Evolutionary conservation across 768 basidiomycete species (phyloP).

Genomic region (Tylopilus rubrobrunneus): DNA sequence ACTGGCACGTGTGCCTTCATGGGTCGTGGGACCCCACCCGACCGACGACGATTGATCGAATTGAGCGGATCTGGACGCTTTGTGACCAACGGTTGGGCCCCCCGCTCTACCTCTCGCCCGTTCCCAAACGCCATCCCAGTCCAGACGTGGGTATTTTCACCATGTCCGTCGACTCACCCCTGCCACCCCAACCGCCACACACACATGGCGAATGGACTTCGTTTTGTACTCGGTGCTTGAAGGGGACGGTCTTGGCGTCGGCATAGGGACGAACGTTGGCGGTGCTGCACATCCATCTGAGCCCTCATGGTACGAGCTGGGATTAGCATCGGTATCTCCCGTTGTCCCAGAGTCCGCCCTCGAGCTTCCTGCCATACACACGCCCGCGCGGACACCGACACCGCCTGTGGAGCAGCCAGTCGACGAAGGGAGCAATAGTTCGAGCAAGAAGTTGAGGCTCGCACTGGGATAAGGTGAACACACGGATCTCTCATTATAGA

Average conservation of each 20-base stretch:
- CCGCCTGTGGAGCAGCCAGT: conserved; percentile 8
- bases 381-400: background rate
- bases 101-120: conserved; percentile 23
- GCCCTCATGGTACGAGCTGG: conserved; percentile 30
- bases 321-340: conserved; percentile 16
- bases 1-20: conserved; percentile 26
- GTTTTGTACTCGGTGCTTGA: conserved; percentile 33
- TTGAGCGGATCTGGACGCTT: conserved; percentile 26
- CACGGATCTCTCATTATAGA: conserved; percentile 16
- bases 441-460: conserved; percentile 31
- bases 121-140: conserved; percentile 17
- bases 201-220: conserved; percentile 31
- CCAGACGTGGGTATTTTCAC: conserved; percentile 17
- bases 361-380: conserved; percentile 5
- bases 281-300: conserved; percentile 6
- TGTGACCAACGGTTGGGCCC: conserved; percentile 19
- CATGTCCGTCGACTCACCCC: conserved; percentile 18
- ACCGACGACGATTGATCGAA: conserved; percentile 26
- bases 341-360: conserved; percentile 6
- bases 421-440: conserved; percentile 23
- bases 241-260: conserved; percentile 18
- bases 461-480: conserved; percentile 23
- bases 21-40: conserved; percentile 33
- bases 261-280: conserved; percentile 2
- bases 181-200: conserved; percentile 2